phyloP scores from a whole-genome alignment of 2,329 filamentous ascomycete species.

The Cordyceps cicadae region DNA sequence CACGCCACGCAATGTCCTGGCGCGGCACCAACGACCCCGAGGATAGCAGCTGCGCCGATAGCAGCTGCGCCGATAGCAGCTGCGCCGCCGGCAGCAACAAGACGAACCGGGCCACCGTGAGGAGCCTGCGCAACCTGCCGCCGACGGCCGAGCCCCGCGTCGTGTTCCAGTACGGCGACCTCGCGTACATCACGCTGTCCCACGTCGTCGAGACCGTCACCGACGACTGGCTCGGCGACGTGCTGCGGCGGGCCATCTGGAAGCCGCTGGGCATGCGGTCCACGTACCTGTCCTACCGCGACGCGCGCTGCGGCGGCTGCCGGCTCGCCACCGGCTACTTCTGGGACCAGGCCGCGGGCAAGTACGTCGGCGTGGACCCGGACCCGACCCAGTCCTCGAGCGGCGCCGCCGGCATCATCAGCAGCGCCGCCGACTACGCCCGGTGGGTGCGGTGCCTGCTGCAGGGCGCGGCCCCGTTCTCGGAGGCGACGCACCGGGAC shows the following conservation, averaged over 20 bases:
- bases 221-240: constrained; percentile 23
- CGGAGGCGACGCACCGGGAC: neutral
- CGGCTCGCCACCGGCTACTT: neutral
- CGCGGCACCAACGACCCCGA: neutral
- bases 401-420: constrained; percentile 29
- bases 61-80: no score
- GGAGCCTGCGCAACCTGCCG: constrained; percentile 31
- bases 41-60: neutral
- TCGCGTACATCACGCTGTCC: constrained; percentile 34
- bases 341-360: constrained; percentile 8
- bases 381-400: constrained; percentile 18
- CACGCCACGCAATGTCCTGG: neutral
- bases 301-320: neutral
- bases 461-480: constrained; percentile 8
- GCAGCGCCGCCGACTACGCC: constrained; percentile 37
- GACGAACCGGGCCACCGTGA: neutral
- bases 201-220: constrained; percentile 32
- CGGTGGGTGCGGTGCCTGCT: constrained; percentile 39
- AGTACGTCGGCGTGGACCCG: constrained; percentile 19
- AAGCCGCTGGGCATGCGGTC: constrained; percentile 18
- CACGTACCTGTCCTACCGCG: constrained; percentile 5
- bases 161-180: constrained; percentile 36
- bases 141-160: constrained; percentile 31
- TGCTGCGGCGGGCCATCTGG: constrained; percentile 30
- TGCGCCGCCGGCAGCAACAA: neutral